phyloP scores from a whole-genome alignment of 208 protist species.

The Angomonas ambiguus region DNA sequence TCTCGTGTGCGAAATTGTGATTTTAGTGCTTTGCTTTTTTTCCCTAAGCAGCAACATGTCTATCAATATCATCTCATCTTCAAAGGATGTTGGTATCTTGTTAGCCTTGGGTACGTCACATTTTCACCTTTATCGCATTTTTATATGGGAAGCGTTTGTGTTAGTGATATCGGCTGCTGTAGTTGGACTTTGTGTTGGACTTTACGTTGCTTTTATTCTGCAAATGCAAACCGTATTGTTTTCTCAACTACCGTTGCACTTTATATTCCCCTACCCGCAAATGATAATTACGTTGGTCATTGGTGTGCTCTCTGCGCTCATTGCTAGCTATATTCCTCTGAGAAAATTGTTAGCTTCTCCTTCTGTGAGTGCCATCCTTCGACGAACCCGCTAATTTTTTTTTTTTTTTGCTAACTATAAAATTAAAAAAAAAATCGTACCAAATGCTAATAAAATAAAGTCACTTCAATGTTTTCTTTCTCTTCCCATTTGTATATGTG shows the following conservation, averaged over 20 bases:
- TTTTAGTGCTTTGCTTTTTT: conserved; percentile 94
- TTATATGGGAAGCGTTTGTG: conserved; percentile 94
- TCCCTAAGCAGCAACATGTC: conserved; percentile 90
- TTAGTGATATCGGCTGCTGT: conserved; percentile 88
- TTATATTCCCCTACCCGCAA: conserved; percentile 86
- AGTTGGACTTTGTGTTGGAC: conserved; percentile 89
- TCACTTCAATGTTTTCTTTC: conserved; percentile 1
- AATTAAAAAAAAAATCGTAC: neutral
- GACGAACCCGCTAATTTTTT: conserved; percentile 18
- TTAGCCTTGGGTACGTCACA: conserved; percentile 85
- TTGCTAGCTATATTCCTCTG: conserved; percentile 57
- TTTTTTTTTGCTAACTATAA: neutral
- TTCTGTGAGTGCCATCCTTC: conserved; percentile 70
- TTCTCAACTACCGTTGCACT: conserved; percentile 87
- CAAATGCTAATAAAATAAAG: neutral
- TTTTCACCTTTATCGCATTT: conserved; percentile 84
- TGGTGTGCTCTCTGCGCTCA: conserved; percentile 40
- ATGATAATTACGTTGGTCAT: conserved; percentile 45
- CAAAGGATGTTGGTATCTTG: conserved; percentile 95
- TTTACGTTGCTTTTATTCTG: conserved; percentile 88
- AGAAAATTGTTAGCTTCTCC: conserved; percentile 37
- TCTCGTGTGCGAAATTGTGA: conserved; percentile 78
- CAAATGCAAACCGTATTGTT: conserved; percentile 88
- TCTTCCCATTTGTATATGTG: too few relatives aligned
- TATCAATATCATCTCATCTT: conserved; percentile 90